Conservation (phyloP, 805 yeast species). For the Myxozyma neglecta region DNA sequence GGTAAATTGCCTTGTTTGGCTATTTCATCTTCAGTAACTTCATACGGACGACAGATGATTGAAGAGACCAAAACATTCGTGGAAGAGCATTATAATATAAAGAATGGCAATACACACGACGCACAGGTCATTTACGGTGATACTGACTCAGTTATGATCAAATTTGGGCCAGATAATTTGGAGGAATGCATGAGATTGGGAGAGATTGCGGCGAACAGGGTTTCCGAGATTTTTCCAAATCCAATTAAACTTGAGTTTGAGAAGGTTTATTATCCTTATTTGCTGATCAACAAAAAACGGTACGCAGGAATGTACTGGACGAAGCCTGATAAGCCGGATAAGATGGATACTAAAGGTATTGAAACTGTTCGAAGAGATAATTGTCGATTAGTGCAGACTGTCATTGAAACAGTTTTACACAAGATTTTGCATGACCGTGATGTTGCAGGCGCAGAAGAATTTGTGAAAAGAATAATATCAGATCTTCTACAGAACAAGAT, state of each 20-base stretch:
- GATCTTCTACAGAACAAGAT: slow-evolving; percentile 87
- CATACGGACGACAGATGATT: slow-evolving; percentile 96
- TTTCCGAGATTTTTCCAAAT: slow-evolving; percentile 69
- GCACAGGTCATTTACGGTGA: slow-evolving; percentile 96
- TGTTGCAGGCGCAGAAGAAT: slow-evolving; percentile 78
- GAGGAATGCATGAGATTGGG: slow-evolving; percentile 87
- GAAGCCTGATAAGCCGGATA: slow-evolving; percentile 83
- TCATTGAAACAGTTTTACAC: slow-evolving; percentile 85
- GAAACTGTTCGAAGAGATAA: slow-evolving; percentile 98
- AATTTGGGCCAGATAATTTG: slow-evolving; percentile 81
- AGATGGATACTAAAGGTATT: slow-evolving; percentile 97
- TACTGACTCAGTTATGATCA: slow-evolving; percentile 99
- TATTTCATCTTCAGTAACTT: slow-evolving; percentile 91
- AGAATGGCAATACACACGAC: slow-evolving; percentile 80
- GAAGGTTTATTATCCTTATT: slow-evolving; percentile 91
- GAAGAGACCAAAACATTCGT: slow-evolving; percentile 86
- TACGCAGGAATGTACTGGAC: slow-evolving; percentile 99
- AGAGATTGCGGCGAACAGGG: slow-evolving; percentile 88
- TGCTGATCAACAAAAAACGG: slow-evolving; percentile 91
- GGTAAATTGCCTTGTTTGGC: slow-evolving; percentile 97
- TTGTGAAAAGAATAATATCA: slow-evolving; percentile 83
- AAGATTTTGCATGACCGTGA: slow-evolving; percentile 83
- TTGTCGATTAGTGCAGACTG: slow-evolving; percentile 90
- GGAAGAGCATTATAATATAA: slow-evolving; percentile 72
- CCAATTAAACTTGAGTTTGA: slow-evolving; percentile 97